Evolutionary conservation across 192 early-diverging fungal genomes (phyloP).

Genomic region (Coemansia sp.): DNA sequence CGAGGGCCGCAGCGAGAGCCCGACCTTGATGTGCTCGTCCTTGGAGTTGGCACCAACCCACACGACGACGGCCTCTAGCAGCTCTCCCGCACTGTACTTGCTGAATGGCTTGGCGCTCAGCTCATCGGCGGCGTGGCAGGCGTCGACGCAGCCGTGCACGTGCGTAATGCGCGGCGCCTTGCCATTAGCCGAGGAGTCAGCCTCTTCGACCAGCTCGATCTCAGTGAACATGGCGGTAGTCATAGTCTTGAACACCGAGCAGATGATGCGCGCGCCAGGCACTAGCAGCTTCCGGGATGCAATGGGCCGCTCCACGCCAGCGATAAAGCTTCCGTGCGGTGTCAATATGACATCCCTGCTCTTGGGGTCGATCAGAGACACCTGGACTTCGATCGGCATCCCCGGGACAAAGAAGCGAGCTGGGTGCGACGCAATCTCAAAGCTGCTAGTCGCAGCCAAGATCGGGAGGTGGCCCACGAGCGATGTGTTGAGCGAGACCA

Average conservation of each 20-base stretch:
- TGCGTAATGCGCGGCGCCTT: constrained; percentile 11
- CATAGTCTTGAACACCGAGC: constrained; percentile 60
- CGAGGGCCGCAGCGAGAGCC: constrained; percentile 67
- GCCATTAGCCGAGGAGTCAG: neutral
- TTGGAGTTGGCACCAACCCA: constrained; percentile 4
- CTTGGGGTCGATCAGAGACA: constrained; percentile 23
- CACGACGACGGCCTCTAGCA: constrained; percentile 9
- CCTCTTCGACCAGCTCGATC: constrained; percentile 33
- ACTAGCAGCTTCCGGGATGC: constrained; percentile 54
- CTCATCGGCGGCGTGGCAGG: constrained; percentile 64
- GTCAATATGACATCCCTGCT: constrained; percentile 12
- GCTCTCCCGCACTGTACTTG: constrained; percentile 21
- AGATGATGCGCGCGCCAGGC: constrained; percentile 60
- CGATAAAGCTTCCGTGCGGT: constrained; percentile 59
- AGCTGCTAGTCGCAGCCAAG: constrained; percentile 26
- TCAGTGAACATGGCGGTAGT: constrained; percentile 60
- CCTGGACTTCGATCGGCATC: constrained; percentile 46
- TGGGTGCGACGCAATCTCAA: constrained; percentile 17
- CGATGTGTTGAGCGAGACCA: constrained; percentile 19
- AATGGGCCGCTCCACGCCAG: constrained; percentile 48
- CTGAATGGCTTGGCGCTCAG: constrained; percentile 39
- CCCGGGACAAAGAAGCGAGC: constrained; percentile 34
- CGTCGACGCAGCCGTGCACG: constrained; percentile 63
- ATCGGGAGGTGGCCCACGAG: constrained; percentile 30
- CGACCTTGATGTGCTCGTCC: constrained; percentile 56